phyloP scores from a whole-genome alignment of 1,284 basidiomycete genomes.

The Schizophyllum commune region DNA sequence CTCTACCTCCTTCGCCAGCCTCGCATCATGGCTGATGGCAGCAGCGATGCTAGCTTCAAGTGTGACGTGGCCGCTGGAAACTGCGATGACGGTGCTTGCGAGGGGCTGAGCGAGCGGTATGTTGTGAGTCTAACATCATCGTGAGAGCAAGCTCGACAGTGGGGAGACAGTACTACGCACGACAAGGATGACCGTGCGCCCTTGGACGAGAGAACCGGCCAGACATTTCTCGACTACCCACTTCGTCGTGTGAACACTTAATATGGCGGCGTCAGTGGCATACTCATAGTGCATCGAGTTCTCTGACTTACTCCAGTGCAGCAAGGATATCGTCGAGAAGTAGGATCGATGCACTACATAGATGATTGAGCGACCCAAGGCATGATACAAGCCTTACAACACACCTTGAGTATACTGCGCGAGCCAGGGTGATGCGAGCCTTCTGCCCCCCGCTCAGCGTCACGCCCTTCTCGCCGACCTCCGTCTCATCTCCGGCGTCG shows the following conservation, averaged over 20 bases:
- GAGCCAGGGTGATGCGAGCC: conserved; percentile 3
- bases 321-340: conserved; percentile 46
- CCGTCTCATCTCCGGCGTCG: conserved; percentile 49
- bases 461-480: conserved; percentile 31
- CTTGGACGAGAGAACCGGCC: conserved; percentile 56
- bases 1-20: conserved; percentile 20
- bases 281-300: conserved; percentile 56
- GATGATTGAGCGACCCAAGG: conserved; percentile 5
- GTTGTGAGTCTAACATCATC: conserved; percentile 36
- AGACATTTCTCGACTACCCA: conserved; percentile 77
- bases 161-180: conserved; percentile 12
- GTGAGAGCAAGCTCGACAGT: neutral
- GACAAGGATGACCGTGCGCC: conserved; percentile 66
- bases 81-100: conserved; percentile 48
- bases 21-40: neutral
- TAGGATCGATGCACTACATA: conserved; percentile 32
- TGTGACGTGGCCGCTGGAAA: conserved; percentile 33
- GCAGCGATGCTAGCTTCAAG: conserved; percentile 23
- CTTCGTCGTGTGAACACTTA: conserved; percentile 60
- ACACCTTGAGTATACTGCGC: conserved; percentile 21
- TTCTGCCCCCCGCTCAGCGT: conserved; percentile 21
- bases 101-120: conserved; percentile 45
- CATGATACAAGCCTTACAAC: conserved; percentile 17
- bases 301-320: conserved; percentile 24
- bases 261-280: conserved; percentile 49